Percentiles rank a stretch among this genome's conserved stretches.
phyloP scores from a whole-genome alignment of 805 yeast species.

The Kodamaea jinghongensis region DNA sequence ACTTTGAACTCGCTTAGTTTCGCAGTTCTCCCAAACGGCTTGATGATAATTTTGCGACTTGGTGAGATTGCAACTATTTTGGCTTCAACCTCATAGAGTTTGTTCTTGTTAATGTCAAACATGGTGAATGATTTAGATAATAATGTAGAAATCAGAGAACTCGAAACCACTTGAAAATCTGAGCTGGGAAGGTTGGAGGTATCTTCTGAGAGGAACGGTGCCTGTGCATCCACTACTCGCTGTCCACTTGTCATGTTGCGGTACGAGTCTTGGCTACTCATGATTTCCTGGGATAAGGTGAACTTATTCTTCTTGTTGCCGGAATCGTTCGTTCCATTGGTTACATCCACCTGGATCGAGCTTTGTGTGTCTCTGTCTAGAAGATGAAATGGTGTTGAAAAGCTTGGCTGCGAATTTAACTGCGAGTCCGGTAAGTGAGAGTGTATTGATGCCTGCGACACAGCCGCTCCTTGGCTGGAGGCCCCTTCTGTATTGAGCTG shows the following conservation, averaged over 20 bases:
- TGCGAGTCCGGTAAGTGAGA: too few relatives aligned
- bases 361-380: too few relatives aligned
- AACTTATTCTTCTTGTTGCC: too few relatives aligned
- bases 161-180: background rate
- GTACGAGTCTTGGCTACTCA: slow-evolving; percentile 6
- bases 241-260: slow-evolving; percentile 8
- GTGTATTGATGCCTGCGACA: too few relatives aligned
- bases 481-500: too few relatives aligned
- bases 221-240: background rate
- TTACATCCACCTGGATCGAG: too few relatives aligned
- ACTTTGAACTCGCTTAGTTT: slow-evolving; percentile 25
- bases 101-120: slow-evolving; percentile 12
- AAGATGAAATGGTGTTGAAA: too few relatives aligned
- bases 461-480: too few relatives aligned
- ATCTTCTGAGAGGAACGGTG: background rate
- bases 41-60: slow-evolving; percentile 21
- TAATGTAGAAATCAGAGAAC: background rate
- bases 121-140: slow-evolving; percentile 7
- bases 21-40: slow-evolving; percentile 28
- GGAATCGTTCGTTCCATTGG: too few relatives aligned
- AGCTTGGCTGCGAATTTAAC: too few relatives aligned
- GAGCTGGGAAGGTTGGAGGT: background rate
- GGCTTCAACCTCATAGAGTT: slow-evolving; percentile 18
- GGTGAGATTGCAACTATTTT: slow-evolving; percentile 18
- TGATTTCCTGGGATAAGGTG: slow-evolving; percentile 6